phyloP scores from a whole-genome alignment of 2,329 filamentous ascomycete genomes.

The Xylariaceae sp. region DNA sequence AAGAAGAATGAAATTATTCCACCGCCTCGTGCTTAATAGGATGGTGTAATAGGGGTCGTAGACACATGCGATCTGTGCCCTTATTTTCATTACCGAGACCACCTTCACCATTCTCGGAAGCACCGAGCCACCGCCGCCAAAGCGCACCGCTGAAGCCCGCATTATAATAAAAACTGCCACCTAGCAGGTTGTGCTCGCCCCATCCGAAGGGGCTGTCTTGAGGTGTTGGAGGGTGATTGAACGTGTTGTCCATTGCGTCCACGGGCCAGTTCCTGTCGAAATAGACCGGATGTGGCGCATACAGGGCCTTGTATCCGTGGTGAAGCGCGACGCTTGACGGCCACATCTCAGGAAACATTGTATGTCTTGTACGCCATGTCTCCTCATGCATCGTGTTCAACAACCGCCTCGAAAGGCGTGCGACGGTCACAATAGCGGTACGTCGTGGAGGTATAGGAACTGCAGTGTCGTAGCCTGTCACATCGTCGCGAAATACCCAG shows the following conservation, averaged over 20 bases:
- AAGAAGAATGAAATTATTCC: conserved; percentile 17
- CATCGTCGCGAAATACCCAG: conserved; percentile 63
- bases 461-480: conserved; percentile 58
- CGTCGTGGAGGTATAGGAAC: conserved; percentile 61
- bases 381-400: conserved; percentile 64
- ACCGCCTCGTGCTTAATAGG: conserved; percentile 60
- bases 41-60: conserved; percentile 69
- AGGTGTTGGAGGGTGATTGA: conserved; percentile 63
- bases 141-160: conserved; percentile 65
- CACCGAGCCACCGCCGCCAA: conserved; percentile 65
- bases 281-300: conserved; percentile 73
- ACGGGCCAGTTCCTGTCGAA: conserved; percentile 66
- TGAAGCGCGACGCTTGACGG: conserved; percentile 60
- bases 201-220: conserved; percentile 62
- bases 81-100: conserved; percentile 43
- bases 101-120: conserved; percentile 35
- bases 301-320: conserved; percentile 87
- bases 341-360: conserved; percentile 69
- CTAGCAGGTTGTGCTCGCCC: conserved; percentile 70
- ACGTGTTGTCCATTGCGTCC: conserved; percentile 64
- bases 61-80: conserved; percentile 61
- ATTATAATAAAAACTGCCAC: conserved; percentile 72
- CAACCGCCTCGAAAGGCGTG: conserved; percentile 57
- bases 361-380: conserved; percentile 54
- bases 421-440: conserved; percentile 62